Base-by-base conservation (phyloP, 2,329 filamentous ascomycete species). In the Calonectria ilicicola region DNA sequence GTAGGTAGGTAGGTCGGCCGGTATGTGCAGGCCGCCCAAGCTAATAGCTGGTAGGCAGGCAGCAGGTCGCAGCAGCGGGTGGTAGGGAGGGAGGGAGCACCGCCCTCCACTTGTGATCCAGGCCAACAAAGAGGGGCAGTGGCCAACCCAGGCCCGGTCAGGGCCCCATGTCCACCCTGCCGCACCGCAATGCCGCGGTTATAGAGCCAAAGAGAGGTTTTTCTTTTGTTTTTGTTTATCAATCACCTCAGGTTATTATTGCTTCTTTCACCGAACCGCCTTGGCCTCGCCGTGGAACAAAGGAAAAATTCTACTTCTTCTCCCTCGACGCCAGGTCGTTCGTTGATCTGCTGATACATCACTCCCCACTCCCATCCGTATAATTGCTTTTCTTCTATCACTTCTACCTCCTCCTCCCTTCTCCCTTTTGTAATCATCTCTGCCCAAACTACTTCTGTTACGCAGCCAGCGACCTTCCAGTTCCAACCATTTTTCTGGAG, bases 401-500 rank as follows among this genome's bases (percentile, higher is more conserved):
- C 26, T 67, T 49, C 69, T 66, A 32, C 70, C 42, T 56, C 32
- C 53, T 32, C 70, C 46, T 49, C 23, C 53, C 53, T n/a, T 35
- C 19, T 21, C 19, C 9, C 14, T 15, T 49, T 23, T 26, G 44
- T 29, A 44, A 32, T 70, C 53, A 40, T 67, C 67, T 47, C 46
- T 77, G 74, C 77, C 72, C 69, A 76, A 78, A 69, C 70, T 75
- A 75, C 72, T 71, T 60, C 74, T 72, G 56, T 75, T 78, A 78
- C 77, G 75, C 76, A 66, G 72, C 71, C 67, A 67, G 69, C 69
- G 70, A 72, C 72, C 46, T 69, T 68, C 69, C 67, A 65, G 68
- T 75, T 74, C 74, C 70, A 67, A 75, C 72, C 72, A 70, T 72
- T 75, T 74, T 72, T 72, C 77, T 77, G 74, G 78, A 80, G 80